A percentile compares a stretch with the other conserved stretches of the same genome.
Conservation (phyloP, 345 rosid genomes). For the Draba incana region DNA sequence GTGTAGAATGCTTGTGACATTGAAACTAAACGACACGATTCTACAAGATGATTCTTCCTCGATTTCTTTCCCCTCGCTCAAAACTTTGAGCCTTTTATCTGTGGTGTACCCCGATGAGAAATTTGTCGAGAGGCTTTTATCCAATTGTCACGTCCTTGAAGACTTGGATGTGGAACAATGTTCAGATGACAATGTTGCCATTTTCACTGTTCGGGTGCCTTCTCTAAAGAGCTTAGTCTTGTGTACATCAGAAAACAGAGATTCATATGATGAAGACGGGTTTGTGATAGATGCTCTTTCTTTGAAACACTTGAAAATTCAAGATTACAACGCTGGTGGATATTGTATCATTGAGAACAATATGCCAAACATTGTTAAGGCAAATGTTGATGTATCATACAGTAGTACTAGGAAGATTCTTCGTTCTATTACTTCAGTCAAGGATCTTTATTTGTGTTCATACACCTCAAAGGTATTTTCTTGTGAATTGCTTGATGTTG, state of each 20-base stretch:
- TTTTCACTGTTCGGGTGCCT: background rate
- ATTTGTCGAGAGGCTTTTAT: background rate
- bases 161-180: background rate
- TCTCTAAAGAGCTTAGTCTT: background rate
- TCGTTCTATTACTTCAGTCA: conserved; percentile 1
- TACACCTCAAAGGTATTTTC: conserved; percentile 19
- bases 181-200: background rate
- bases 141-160: background rate
- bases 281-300: conserved; percentile 13
- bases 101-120: background rate
- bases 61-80: background rate
- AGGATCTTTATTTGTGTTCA: background rate
- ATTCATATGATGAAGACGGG: background rate
- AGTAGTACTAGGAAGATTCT: background rate
- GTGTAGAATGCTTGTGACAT: background rate
- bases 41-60: background rate
- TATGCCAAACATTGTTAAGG: background rate
- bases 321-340: background rate
- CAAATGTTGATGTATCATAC: background rate
- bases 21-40: background rate
- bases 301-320: background rate
- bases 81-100: background rate
- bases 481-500: too few relatives aligned
- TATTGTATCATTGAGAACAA: background rate
- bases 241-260: background rate